Evolutionary conservation across 2,329 filamentous ascomycete species (phyloP), one percentile per base, ranked within the genome.

Genomic region (Pseudogymnoascus sp.): DNA sequence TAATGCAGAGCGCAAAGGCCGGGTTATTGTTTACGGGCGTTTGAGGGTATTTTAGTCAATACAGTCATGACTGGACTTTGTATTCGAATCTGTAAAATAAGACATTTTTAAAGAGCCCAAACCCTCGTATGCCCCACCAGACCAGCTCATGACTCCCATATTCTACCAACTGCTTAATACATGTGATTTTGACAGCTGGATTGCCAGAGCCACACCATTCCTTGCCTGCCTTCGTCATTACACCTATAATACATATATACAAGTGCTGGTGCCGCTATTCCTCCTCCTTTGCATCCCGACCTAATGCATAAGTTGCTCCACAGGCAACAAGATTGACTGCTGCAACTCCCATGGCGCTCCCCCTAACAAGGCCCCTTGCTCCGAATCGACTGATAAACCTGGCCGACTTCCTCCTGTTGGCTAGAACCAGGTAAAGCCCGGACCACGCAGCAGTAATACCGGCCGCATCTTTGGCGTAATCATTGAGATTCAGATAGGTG

Each of bases 391-490:
- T 75, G 59, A 72, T 73, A 36, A 83, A 68, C 66, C 76, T 79
- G 58, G 63, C 63, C 60, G 35, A 5, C 64, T 79, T 83, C 67
- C 86, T 77, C 65, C 86, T 77, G 62, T 79, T 74, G 2, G 86
- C 86, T 11, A 89, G 73, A 14, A 88, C 71, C n/a, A 86, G 75
- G 67, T 89, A 89, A 41, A 88, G 70, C 0, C 83, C 84, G 33
- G 83, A 86, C 83, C 85, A 87, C 0, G 85, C 84, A 7, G 84
- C 84, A 16, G 80, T 84, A 4, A 87, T 77, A 5, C 86, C 86
- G 0, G 85, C 86, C 19, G 80, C 79, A 69, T 89, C 87, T 58
- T 81, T 82, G 70, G 84, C 82, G 75, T 82, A 87, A 64, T 80
- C 79, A 65, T 80, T 79, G 30, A 89, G 69, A 70, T 88, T 89